Percentiles rank a stretch among this genome's conserved stretches.
phyloP scores from a whole-genome alignment of 805 yeast species.

The Myxozyma geophila region DNA sequence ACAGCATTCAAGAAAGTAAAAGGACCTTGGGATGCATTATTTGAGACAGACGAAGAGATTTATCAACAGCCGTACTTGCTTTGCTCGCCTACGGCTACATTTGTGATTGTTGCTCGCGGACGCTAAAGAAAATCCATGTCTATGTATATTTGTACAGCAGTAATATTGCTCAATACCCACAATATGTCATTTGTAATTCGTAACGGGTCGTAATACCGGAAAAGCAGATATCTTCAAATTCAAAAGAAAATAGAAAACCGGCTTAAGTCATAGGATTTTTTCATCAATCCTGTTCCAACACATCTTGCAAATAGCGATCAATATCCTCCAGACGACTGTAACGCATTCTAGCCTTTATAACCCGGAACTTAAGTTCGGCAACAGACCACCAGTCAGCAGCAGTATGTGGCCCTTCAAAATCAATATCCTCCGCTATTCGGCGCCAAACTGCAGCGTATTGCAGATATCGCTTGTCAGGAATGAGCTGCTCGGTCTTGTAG shows the following conservation, averaged over 20 bases:
- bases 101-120: slow-evolving; percentile 13
- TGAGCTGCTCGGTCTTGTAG: not conserved
- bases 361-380: slow-evolving; percentile 26
- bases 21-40: slow-evolving; percentile 10
- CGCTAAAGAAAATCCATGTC: not conserved
- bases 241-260: not conserved
- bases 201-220: not conserved
- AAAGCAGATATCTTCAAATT: not conserved
- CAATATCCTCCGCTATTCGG: slow-evolving; percentile 29
- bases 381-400: slow-evolving; percentile 31
- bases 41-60: slow-evolving; percentile 7
- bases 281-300: slow-evolving; percentile 15
- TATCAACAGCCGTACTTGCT: not conserved
- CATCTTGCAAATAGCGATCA: slow-evolving; percentile 16
- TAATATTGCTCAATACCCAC: not conserved
- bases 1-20: not conserved
- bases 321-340: slow-evolving; percentile 21
- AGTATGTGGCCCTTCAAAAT: slow-evolving; percentile 31
- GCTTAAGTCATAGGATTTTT: not conserved
- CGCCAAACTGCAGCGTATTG: slow-evolving; percentile 33
- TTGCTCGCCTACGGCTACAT: slow-evolving; percentile 10
- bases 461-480: slow-evolving; percentile 19
- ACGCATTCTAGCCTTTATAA: slow-evolving; percentile 27
- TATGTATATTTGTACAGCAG: not conserved
- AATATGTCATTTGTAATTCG: not conserved